Evolutionary conservation across 768 basidiomycete species (phyloP).

Genomic region (Arthromyces matolae): DNA sequence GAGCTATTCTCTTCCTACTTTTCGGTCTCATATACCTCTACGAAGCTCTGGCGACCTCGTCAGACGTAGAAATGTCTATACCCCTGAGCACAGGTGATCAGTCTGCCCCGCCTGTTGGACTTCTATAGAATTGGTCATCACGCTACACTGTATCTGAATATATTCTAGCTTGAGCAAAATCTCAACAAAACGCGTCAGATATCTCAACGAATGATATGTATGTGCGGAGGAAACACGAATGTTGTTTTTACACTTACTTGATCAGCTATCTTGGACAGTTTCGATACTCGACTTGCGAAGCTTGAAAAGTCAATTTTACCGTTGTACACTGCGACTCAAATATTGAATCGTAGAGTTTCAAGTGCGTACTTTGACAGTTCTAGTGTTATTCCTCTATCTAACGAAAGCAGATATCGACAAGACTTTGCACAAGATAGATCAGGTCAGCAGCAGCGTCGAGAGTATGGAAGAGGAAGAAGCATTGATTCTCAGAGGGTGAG

Average conservation of each 20-base stretch:
- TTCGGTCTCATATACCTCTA: conserved; percentile 80
- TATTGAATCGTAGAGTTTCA: conserved; percentile 63
- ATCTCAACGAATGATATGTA: conserved; percentile 84
- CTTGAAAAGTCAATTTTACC: conserved; percentile 85
- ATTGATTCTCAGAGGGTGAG: conserved; percentile 73
- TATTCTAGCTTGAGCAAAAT: conserved; percentile 82
- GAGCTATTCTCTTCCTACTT: conserved; percentile 76
- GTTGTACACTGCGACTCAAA: conserved; percentile 74
- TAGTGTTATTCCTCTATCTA: neutral
- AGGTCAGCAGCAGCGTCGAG: conserved; percentile 70
- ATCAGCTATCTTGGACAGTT: conserved; percentile 77
- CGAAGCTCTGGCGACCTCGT: conserved; percentile 46
- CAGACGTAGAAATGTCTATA: conserved; percentile 30
- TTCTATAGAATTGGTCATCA: neutral
- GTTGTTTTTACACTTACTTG: conserved; percentile 25
- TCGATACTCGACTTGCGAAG: conserved; percentile 77
- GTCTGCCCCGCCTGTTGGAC: conserved; percentile 8
- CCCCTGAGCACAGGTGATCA: conserved; percentile 20
- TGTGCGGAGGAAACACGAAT: conserved; percentile 20
- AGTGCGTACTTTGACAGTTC: conserved; percentile 46
- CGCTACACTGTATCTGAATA: neutral
- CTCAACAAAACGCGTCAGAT: conserved; percentile 82
- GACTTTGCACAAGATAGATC: conserved; percentile 73
- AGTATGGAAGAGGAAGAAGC: conserved; percentile 77
- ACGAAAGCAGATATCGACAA: conserved; percentile 67